Percentiles rank a stretch among this genome's conserved stretches.
Conservation (phyloP, 495 filamentous ascomycete species). For the Cercophora sp. region DNA sequence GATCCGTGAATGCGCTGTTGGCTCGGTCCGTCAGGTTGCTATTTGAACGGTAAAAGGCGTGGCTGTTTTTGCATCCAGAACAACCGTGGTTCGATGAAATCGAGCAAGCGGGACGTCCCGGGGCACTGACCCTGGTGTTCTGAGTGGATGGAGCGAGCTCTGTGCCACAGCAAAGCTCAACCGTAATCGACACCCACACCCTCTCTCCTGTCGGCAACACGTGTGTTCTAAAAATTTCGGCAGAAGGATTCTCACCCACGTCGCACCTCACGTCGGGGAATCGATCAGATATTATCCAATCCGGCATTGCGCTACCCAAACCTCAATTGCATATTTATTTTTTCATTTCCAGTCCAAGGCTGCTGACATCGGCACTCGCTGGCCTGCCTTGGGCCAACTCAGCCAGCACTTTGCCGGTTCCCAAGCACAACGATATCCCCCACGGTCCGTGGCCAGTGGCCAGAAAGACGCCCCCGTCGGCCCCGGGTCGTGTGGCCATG, state of each 20-base stretch:
- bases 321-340: neutral
- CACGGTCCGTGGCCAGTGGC: constrained; percentile 72
- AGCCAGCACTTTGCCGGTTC: constrained; percentile 63
- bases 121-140: too few species aligned
- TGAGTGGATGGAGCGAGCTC: too few species aligned
- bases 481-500: constrained; percentile 35
- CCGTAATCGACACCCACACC: neutral
- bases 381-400: constrained; percentile 55
- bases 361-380: constrained; percentile 46
- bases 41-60: too few species aligned
- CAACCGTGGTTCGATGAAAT: too few species aligned
- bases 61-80: too few species aligned
- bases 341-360: neutral
- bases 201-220: neutral
- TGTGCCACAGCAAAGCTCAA: neutral
- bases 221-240: constrained; percentile 7
- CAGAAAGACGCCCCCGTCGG: constrained; percentile 63
- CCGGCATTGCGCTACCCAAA: neutral
- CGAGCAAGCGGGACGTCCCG: too few species aligned
- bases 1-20: too few species aligned
- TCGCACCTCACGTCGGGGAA: neutral
- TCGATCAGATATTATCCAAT: constrained; percentile 6
- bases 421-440: constrained; percentile 61
- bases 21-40: too few species aligned
- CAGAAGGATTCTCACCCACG: constrained; percentile 9